phyloP scores from a whole-genome alignment of 345 rosid genomes.

The Lumnitzera racemosa region DNA sequence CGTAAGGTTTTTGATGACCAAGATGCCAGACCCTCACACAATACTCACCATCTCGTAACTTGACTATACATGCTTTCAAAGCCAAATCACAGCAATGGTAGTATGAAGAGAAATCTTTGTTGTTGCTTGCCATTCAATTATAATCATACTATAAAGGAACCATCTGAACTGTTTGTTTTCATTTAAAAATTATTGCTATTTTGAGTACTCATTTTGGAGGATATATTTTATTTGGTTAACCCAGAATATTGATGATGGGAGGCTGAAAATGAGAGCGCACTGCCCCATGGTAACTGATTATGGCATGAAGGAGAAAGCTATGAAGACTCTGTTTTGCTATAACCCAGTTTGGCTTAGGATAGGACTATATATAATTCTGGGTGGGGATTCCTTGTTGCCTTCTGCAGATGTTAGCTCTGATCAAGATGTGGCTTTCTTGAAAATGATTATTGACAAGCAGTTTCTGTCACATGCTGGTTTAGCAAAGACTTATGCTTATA shows the following conservation, averaged over 20 bases:
- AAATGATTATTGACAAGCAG: conserved; percentile 72
- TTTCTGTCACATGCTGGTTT: conserved; percentile 63
- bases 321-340: conserved; percentile 52
- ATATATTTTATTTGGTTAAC: not conserved
- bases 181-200: not conserved
- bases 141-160: no score
- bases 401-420: conserved; percentile 37
- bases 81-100: no score
- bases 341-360: conserved; percentile 82
- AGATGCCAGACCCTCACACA: no score
- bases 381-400: conserved; percentile 75
- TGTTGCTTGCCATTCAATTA: no score
- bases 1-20: no score
- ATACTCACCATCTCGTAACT: no score
- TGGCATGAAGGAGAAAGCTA: conserved; percentile 78
- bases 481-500: conserved; percentile 73
- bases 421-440: conserved; percentile 60
- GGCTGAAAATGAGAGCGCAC: conserved; percentile 76
- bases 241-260: conserved; percentile 86
- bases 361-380: conserved; percentile 64
- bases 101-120: no score
- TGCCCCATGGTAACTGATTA: conserved; percentile 89
- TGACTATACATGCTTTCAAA: no score
- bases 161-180: not conserved
- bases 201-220: not conserved